Percentiles rank a stretch among this genome's conserved stretches.
Evolutionary conservation across 2,329 filamentous ascomycete genomes (phyloP).

Genomic region (Penicillium sp.): DNA sequence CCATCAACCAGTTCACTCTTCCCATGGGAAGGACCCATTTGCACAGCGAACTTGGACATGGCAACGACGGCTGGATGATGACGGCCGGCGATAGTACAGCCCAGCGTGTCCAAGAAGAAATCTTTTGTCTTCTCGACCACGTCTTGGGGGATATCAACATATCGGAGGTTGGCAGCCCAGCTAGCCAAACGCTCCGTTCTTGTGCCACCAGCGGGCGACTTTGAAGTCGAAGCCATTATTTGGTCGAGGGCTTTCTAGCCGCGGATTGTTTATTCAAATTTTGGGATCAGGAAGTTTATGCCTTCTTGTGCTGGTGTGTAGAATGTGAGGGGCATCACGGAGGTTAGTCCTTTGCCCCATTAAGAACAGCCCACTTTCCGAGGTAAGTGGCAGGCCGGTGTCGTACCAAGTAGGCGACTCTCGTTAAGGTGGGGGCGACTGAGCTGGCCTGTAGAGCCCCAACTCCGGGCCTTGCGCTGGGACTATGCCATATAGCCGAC

Average conservation of each 20-base stretch:
- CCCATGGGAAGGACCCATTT: slow-evolving; percentile 29
- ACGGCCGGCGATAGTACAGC: slow-evolving; percentile 32
- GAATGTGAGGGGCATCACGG: not conserved
- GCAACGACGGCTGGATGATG: slow-evolving; percentile 28
- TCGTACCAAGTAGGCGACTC: slow-evolving; percentile 15
- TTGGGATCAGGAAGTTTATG: not conserved
- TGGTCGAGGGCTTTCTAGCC: not conserved
- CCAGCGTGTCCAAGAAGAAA: slow-evolving; percentile 32
- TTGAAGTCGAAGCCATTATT: not conserved
- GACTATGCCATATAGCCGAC: slow-evolving; percentile 13
- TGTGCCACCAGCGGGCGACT: slow-evolving; percentile 3
- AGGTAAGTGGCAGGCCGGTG: slow-evolving; percentile 8
- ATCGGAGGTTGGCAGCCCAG: slow-evolving; percentile 23
- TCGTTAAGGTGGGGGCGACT: not conserved
- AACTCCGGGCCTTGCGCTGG: not conserved
- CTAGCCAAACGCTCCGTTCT: slow-evolving; percentile 22
- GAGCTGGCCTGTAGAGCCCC: not conserved
- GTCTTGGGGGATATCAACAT: slow-evolving; percentile 22
- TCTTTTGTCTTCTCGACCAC: slow-evolving; percentile 33
- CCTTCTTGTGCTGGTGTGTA: not conserved
- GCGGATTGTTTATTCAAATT: not conserved
- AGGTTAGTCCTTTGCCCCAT: not conserved
- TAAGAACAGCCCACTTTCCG: slow-evolving; percentile 8
- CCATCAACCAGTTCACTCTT: slow-evolving; percentile 31
- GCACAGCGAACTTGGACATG: slow-evolving; percentile 21